A percentile compares a stretch with the other conserved stretches of the same genome.
These are phyloP conservation scores for Antrodiella citrinella DNA, from an alignment of 768 basidiomycete genomes.

Conservation along the genomic window DNA sequence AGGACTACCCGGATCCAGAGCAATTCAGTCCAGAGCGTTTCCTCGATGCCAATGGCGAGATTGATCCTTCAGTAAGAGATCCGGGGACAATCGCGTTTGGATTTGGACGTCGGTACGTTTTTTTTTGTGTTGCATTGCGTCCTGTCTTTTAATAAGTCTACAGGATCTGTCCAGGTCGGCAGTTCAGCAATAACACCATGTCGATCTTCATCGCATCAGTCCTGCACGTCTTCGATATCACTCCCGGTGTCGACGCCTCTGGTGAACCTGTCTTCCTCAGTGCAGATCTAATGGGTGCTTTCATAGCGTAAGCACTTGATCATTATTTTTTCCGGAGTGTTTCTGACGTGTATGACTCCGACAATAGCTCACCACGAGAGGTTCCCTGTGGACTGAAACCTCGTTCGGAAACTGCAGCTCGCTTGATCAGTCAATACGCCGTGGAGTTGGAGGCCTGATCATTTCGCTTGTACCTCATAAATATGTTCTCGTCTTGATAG, in stretches of 20 bases:
- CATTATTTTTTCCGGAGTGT: background rate
- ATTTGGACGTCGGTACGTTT: constrained; percentile 5
- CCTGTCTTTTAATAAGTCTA: background rate
- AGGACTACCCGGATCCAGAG: constrained; percentile 37
- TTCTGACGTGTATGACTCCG: background rate
- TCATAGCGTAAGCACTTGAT: background rate
- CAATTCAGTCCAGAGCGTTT: constrained; percentile 46
- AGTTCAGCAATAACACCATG: background rate
- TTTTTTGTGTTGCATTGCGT: background rate
- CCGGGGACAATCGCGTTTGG: background rate
- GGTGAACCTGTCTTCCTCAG: background rate
- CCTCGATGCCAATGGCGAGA: constrained; percentile 16
- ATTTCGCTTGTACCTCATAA: too few species aligned
- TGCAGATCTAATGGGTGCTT: background rate
- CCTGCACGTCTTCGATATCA: background rate
- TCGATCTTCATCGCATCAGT: background rate
- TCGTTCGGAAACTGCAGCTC: background rate
- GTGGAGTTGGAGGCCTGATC: too few species aligned
- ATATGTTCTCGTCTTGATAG: too few species aligned
- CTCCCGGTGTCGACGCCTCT: background rate
- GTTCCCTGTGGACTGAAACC: background rate
- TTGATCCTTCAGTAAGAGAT: background rate
- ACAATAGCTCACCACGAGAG: background rate
- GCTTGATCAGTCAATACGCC: too few species aligned
- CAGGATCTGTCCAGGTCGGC: background rate